Conservation (phyloP, 805 yeast genomes). For the Ogataea polymorpha region DNA sequence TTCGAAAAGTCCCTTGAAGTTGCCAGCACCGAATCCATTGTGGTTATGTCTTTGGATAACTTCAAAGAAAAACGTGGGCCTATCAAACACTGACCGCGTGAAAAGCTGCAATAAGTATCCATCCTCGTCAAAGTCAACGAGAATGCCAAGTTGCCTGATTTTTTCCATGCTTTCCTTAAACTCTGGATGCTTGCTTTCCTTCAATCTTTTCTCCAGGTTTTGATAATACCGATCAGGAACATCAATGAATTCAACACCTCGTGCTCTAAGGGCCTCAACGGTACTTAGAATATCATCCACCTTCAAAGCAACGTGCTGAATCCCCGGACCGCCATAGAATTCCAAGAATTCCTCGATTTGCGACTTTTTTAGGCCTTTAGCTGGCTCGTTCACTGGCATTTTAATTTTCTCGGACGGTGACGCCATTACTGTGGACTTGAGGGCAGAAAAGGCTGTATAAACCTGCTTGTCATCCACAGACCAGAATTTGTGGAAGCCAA, state of each 20-base stretch:
- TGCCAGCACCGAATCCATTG: slow-evolving; percentile 87
- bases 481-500: slow-evolving; percentile 80
- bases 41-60: slow-evolving; percentile 77
- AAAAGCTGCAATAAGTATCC: slow-evolving; percentile 81
- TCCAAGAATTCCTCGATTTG: slow-evolving; percentile 83
- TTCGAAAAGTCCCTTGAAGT: slow-evolving; percentile 78
- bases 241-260: slow-evolving; percentile 69
- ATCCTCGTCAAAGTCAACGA: slow-evolving; percentile 73
- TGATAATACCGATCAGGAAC: slow-evolving; percentile 60
- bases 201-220: slow-evolving; percentile 44
- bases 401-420: slow-evolving; percentile 60
- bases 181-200: slow-evolving; percentile 33
- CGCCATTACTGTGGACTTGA: slow-evolving; percentile 75
- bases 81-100: slow-evolving; percentile 69
- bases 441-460: slow-evolving; percentile 65
- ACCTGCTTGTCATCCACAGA: slow-evolving; percentile 78
- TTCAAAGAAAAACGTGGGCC: slow-evolving; percentile 82
- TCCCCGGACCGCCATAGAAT: slow-evolving; percentile 75
- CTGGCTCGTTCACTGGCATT: slow-evolving; percentile 87
- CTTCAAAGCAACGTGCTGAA: slow-evolving; percentile 75
- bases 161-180: slow-evolving; percentile 51
- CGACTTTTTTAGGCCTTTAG: slow-evolving; percentile 58
- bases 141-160: slow-evolving; percentile 51
- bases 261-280: slow-evolving; percentile 47
- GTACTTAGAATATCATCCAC: slow-evolving; percentile 61